Percentiles rank a stretch among this genome's conserved stretches.
These are phyloP conservation scores for Colletotrichum musae DNA, from an alignment of 2,329 filamentous ascomycete species.

Conservation along the genomic window DNA sequence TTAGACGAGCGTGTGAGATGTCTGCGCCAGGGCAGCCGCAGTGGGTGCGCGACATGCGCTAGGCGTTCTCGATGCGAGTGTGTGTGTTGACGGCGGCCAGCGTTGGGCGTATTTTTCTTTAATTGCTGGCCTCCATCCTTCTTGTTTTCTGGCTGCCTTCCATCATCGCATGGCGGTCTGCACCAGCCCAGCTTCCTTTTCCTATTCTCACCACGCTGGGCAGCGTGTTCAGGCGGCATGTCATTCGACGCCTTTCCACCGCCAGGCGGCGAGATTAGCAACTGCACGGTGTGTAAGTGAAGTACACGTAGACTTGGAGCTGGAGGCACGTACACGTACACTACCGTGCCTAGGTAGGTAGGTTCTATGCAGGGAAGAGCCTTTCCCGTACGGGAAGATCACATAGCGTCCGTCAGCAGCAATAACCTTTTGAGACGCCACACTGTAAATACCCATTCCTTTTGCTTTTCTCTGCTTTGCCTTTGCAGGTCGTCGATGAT, in stretches of 20 bases:
- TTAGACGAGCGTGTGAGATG: slow-evolving; percentile 34
- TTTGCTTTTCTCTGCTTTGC: neutral
- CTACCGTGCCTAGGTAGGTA: too few relatives aligned
- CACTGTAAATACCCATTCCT: slow-evolving; percentile 21
- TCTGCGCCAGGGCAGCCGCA: slow-evolving; percentile 38
- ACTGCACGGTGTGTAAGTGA: neutral
- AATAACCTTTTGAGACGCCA: slow-evolving; percentile 27
- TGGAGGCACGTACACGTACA: too few relatives aligned
- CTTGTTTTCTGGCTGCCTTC: slow-evolving; percentile 6
- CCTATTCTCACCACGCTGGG: neutral
- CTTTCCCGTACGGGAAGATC: slow-evolving; percentile 24
- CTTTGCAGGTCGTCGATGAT: too few relatives aligned
- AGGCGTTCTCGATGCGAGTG: slow-evolving; percentile 29
- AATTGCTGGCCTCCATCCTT: neutral
- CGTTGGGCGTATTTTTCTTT: slow-evolving; percentile 23
- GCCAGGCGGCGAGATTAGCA: slow-evolving; percentile 10
- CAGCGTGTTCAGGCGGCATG: too few relatives aligned
- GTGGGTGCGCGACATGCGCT: slow-evolving; percentile 38
- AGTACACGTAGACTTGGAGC: too few relatives aligned
- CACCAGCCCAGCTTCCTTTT: slow-evolving; percentile 14
- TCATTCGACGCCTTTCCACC: neutral
- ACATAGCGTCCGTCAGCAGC: slow-evolving; percentile 28
- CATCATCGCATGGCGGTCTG: slow-evolving; percentile 1
- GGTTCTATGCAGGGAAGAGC: slow-evolving; percentile 10
- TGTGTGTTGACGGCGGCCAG: slow-evolving; percentile 8